Conservation (phyloP, 2,329 filamentous ascomycete genomes). For the Madurella fahalii region DNA sequence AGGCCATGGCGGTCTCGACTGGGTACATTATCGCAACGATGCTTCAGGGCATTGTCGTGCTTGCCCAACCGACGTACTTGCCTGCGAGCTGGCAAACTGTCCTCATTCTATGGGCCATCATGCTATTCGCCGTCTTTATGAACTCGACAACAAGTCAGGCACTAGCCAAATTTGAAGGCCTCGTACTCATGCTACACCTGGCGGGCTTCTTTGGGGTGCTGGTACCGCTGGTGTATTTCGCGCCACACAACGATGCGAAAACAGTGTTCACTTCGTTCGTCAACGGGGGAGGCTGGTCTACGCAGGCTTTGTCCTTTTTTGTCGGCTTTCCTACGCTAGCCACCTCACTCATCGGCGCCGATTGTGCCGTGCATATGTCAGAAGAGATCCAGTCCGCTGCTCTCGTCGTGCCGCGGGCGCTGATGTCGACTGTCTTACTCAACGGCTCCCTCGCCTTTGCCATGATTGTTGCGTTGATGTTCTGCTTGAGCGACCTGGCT, state of each 20-base stretch:
- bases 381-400: slow-evolving; percentile 48
- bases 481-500: slow-evolving; percentile 48
- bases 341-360: slow-evolving; percentile 36
- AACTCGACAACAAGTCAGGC: slow-evolving; percentile 23
- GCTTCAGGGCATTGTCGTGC: slow-evolving; percentile 25
- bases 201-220: slow-evolving; percentile 38
- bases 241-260: slow-evolving; percentile 29
- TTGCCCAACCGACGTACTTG: slow-evolving; percentile 20
- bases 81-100: slow-evolving; percentile 24
- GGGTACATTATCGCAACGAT: slow-evolving; percentile 22
- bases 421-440: slow-evolving; percentile 45
- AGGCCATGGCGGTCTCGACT: slow-evolving; percentile 20
- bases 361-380: slow-evolving; percentile 39
- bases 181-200: slow-evolving; percentile 31
- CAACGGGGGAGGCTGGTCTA: slow-evolving; percentile 43
- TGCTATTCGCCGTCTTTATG: slow-evolving; percentile 18
- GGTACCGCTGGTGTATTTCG: slow-evolving; percentile 37
- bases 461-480: slow-evolving; percentile 26
- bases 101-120: slow-evolving; percentile 24
- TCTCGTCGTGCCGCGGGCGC: slow-evolving; percentile 45
- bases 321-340: slow-evolving; percentile 38
- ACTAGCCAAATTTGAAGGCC: slow-evolving; percentile 25
- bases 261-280: slow-evolving; percentile 41
- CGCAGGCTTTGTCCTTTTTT: slow-evolving; percentile 42
- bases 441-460: slow-evolving; percentile 36